phyloP scores from a whole-genome alignment of 116 monocot species.

The Dioscorea cayenensis region DNA sequence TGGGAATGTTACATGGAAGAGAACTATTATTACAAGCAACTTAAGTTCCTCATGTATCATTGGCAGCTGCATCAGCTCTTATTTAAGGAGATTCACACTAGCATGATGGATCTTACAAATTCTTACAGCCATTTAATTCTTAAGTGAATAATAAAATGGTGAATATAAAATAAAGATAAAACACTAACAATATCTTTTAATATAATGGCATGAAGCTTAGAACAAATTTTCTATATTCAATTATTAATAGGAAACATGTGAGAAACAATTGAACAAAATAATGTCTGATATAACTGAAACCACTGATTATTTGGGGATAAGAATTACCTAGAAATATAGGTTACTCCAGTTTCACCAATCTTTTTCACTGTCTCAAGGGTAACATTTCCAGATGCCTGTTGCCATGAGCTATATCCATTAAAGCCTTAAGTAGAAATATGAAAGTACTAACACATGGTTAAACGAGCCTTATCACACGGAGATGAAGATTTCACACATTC shows the following conservation, averaged over 20 bases:
- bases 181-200: no score
- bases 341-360: slow-evolving; percentile 90
- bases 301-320: background rate
- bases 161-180: no score
- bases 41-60: no score
- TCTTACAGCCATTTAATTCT: no score
- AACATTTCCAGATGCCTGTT: slow-evolving; percentile 97
- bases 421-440: background rate
- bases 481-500: background rate
- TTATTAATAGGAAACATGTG: background rate
- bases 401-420: background rate
- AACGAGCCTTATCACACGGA: background rate
- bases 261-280: background rate
- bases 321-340: slow-evolving; percentile 88
- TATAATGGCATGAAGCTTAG: background rate
- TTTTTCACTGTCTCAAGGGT: slow-evolving; percentile 87
- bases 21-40: no score
- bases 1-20: no score
- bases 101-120: no score
- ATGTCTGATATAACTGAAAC: background rate
- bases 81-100: no score
- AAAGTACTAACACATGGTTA: background rate
- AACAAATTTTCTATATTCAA: background rate
- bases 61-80: no score
- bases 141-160: no score